phyloP scores from a whole-genome alignment of 305 asterid genomes.

The Fraxinus greggii region DNA sequence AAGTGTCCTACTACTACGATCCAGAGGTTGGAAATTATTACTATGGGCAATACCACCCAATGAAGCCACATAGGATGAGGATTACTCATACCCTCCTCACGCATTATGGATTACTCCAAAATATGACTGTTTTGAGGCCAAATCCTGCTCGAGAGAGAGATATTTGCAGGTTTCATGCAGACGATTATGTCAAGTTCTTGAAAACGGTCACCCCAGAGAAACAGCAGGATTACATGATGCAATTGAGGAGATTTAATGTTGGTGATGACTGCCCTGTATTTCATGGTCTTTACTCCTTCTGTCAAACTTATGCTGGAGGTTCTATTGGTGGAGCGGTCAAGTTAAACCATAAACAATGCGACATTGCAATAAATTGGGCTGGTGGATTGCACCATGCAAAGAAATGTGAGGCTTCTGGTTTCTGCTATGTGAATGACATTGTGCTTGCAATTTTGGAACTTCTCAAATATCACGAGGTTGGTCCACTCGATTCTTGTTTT shows the following conservation, averaged over 20 bases:
- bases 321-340: slow-evolving; percentile 4
- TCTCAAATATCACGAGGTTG: slow-evolving; percentile 30
- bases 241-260: slow-evolving; percentile 28
- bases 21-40: slow-evolving; percentile 33
- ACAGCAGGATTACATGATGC: slow-evolving; percentile 30
- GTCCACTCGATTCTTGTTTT: neutral
- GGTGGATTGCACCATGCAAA: slow-evolving; percentile 17
- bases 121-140: slow-evolving; percentile 25
- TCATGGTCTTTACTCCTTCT: neutral
- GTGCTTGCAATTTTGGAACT: slow-evolving; percentile 34
- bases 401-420: neutral
- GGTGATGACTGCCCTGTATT: neutral
- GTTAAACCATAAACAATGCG: slow-evolving; percentile 27
- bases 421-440: slow-evolving; percentile 21
- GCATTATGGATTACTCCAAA: slow-evolving; percentile 7
- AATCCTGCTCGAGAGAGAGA: slow-evolving; percentile 30
- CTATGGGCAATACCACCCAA: slow-evolving; percentile 34
- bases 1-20: slow-evolving; percentile 7
- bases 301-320: neutral
- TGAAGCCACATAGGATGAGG: slow-evolving; percentile 32
- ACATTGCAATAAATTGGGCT: slow-evolving; percentile 33
- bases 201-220: slow-evolving; percentile 27
- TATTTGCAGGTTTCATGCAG: slow-evolving; percentile 32
- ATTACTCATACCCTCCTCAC: neutral
- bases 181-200: slow-evolving; percentile 27